Percentiles rank a stretch among this genome's conserved stretches.
phyloP scores from a whole-genome alignment of 345 rosid species.

The Odontarrhena argentea region DNA sequence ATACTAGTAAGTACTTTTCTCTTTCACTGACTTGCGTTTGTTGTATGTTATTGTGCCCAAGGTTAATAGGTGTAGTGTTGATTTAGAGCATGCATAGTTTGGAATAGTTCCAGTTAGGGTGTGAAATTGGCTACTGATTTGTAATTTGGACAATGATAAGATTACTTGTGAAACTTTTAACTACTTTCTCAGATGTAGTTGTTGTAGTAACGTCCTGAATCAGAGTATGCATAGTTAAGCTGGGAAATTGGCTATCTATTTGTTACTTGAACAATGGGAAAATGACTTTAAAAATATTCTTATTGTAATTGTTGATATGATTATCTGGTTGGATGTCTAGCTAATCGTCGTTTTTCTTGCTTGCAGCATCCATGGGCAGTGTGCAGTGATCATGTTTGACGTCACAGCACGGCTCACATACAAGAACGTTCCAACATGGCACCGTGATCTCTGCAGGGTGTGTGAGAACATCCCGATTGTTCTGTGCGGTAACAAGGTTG shows the following conservation, averaged over 20 bases:
- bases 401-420: slow-evolving; percentile 95
- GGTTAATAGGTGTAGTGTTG: not conserved
- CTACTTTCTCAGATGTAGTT: too few species aligned
- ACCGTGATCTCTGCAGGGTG: slow-evolving; percentile 91
- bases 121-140: not conserved
- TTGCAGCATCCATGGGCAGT: slow-evolving; percentile 95
- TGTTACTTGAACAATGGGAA: too few species aligned
- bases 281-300: not conserved
- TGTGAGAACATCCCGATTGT: slow-evolving; percentile 93
- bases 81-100: not conserved
- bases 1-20: slow-evolving; percentile 66
- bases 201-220: too few species aligned
- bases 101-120: not conserved
- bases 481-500: slow-evolving; percentile 90
- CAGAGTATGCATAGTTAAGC: too few species aligned
- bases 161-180: too few species aligned
- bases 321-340: not conserved
- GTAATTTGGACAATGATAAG: too few species aligned
- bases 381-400: slow-evolving; percentile 97
- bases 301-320: not conserved
- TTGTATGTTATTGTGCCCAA: not conserved
- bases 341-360: not conserved
- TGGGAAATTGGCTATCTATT: too few species aligned
- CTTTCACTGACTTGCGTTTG: too few species aligned
- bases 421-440: slow-evolving; percentile 99